Base-by-base conservation (phyloP, 345 rosid genomes). In the Limnanthes douglasii region DNA sequence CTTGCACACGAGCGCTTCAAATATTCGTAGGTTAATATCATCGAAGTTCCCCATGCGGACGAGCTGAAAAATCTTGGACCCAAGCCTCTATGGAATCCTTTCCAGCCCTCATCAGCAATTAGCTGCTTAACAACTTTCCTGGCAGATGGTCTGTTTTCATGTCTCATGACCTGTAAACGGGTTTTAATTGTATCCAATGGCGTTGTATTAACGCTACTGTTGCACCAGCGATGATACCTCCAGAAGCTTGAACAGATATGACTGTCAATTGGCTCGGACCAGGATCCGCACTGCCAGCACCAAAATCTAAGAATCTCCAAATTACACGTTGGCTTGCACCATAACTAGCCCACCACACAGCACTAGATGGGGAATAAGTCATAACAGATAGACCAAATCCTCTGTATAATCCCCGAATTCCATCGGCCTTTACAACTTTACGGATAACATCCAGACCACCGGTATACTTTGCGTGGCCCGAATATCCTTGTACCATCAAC, bases 331-430 rank as follows among this genome's bases (percentile, higher is more conserved):
- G 98, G 60, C 95, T 84, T 35, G 95, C 69, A 20, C 94, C 95
- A 58, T 90, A 90, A 65, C 86, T 77, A 11, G 98, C 98, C 98
- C 98, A 90, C 98, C 98, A 90, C 29, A 77, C 95, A 43, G 98
- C 98, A 65, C 94, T 90, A 9, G 98, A 90, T 19, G 98, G 98
- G 43, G 95, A 53, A 55, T 90, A 90, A 33, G 98, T 84, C 74
- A 90, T 61, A 27, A 80, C 82, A 40, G 98, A 90, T 15, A 90
- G 61, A 42, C 95, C 94, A 65, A 90, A 84, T 18, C 98, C 95
- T 59, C 98, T 70, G 58, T 90, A 90, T 31, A 90, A 65, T 3
- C 95, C 98, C 43, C 86, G 54, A 14, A 80, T 43, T 5, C 98
- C 98, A 66, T 84, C 82, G 50, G 78, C 33, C 52, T 73, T 69